Conservation (phyloP, 441 rosid species). For the Gossypium davidsonii region DNA sequence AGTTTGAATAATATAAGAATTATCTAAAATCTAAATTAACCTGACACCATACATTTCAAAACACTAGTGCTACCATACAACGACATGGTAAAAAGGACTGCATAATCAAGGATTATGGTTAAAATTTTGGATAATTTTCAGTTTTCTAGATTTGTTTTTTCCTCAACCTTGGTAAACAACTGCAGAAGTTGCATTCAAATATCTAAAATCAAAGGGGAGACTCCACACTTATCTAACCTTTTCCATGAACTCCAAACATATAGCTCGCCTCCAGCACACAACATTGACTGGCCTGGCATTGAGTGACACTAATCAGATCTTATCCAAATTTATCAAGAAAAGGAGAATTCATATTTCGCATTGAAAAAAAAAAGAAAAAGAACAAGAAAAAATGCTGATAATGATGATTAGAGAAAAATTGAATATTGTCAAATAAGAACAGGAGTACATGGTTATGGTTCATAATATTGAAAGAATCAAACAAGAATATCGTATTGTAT, state of each 20-base stretch:
- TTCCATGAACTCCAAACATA: constrained; percentile 92
- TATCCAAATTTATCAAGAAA: neutral
- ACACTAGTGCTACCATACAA: too few species aligned
- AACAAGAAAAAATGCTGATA: too few species aligned
- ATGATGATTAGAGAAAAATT: neutral
- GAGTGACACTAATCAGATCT: constrained; percentile 41
- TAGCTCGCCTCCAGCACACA: constrained; percentile 92
- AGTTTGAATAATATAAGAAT: too few species aligned
- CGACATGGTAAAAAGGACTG: too few species aligned
- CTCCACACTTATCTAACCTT: constrained; percentile 46
- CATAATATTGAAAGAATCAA: neutral
- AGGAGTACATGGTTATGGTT: neutral
- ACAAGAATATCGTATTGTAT: too few species aligned
- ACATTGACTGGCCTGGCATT: neutral
- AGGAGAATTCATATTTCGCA: neutral
- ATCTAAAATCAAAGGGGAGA: constrained; percentile 15
- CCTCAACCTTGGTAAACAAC: neutral
- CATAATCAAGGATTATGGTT: too few species aligned
- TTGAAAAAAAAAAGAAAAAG: too few species aligned
- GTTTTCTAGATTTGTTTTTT: too few species aligned
- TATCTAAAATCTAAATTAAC: too few species aligned
- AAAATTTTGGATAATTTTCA: too few species aligned
- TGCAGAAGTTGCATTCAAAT: constrained; percentile 2
- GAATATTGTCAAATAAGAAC: neutral
- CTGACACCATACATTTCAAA: too few species aligned